Percentiles rank a stretch among this genome's conserved stretches.
Evolutionary conservation across 2,329 filamentous ascomycete genomes (phyloP).

Genomic region (Trichoderma citrinoviride): DNA sequence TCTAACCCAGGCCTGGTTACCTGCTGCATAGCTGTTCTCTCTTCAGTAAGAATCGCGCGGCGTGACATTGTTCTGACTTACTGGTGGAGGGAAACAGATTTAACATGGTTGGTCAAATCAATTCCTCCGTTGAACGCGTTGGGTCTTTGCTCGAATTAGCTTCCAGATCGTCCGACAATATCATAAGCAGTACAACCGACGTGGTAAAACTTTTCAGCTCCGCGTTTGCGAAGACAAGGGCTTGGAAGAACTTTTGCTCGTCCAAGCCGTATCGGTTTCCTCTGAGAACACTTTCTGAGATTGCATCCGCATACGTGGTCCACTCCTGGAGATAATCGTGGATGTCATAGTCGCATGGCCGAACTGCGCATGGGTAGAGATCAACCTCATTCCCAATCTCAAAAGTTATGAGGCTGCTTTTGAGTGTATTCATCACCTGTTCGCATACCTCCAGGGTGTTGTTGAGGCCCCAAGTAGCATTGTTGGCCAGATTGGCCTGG

Average conservation of each 20-base stretch:
- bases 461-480: slow-evolving; percentile 8
- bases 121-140: slow-evolving; percentile 8
- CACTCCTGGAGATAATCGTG: slow-evolving; percentile 4
- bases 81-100: slow-evolving; percentile 10
- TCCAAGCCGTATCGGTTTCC: neutral
- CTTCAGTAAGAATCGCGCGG: neutral
- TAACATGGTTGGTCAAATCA: slow-evolving; percentile 1
- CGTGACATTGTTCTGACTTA: neutral
- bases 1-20: slow-evolving; percentile 8
- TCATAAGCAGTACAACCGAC: neutral
- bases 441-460: slow-evolving; percentile 8
- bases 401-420: neutral
- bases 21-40: neutral
- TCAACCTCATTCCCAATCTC: slow-evolving; percentile 13
- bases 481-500: slow-evolving; percentile 7
- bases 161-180: no score
- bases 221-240: slow-evolving; percentile 1
- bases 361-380: slow-evolving; percentile 1
- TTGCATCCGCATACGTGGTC: neutral
- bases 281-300: neutral
- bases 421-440: neutral
- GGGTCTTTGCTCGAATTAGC: neutral
- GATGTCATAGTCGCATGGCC: neutral
- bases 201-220: neutral
- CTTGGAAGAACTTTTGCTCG: slow-evolving; percentile 4